These are phyloP conservation scores for Prunus mira DNA, from an alignment of 306 rosid genomes.

Conservation along the genomic window DNA sequence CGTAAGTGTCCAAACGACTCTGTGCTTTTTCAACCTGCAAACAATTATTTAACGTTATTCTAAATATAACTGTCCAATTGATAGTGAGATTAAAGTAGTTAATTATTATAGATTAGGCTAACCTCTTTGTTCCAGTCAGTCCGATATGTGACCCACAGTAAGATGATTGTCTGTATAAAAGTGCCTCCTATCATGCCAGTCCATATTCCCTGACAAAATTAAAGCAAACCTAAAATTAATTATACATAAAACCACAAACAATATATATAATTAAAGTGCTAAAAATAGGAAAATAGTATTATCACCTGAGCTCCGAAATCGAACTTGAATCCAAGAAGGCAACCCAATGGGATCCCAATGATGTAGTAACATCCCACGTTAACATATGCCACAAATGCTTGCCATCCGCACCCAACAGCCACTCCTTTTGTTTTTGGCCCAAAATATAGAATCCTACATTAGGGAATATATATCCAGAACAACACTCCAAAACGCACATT, in stretches of 20 bases:
- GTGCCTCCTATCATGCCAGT: constrained; percentile 54
- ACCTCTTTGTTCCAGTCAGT: constrained; percentile 49
- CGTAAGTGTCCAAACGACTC: constrained; percentile 36
- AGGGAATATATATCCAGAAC: not conserved
- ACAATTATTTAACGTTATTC: not conserved
- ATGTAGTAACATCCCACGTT: constrained; percentile 52
- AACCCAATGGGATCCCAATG: constrained; percentile 42
- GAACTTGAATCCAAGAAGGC: constrained; percentile 49
- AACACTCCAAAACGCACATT: not conserved
- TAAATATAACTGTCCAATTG: not conserved
- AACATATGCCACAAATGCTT: constrained; percentile 53
- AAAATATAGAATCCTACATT: not conserved
- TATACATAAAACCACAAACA: not conserved
- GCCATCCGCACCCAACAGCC: constrained; percentile 68
- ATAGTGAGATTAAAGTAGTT: not conserved
- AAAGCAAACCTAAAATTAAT: not conserved
- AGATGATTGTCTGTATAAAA: constrained; percentile 39
- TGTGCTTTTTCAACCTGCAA: constrained; percentile 31
- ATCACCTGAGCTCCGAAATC: constrained; percentile 37
- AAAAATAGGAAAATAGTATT: not conserved
- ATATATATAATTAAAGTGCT: not conserved
- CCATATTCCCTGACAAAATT: constrained; percentile 40
- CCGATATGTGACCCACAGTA: constrained; percentile 32
- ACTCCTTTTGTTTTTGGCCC: constrained; percentile 29
- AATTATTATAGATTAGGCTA: not conserved